Percentiles rank a stretch among this genome's conserved stretches.
phyloP scores from a whole-genome alignment of 1,284 basidiomycete genomes.

The Leucoagaricus sp. region DNA sequence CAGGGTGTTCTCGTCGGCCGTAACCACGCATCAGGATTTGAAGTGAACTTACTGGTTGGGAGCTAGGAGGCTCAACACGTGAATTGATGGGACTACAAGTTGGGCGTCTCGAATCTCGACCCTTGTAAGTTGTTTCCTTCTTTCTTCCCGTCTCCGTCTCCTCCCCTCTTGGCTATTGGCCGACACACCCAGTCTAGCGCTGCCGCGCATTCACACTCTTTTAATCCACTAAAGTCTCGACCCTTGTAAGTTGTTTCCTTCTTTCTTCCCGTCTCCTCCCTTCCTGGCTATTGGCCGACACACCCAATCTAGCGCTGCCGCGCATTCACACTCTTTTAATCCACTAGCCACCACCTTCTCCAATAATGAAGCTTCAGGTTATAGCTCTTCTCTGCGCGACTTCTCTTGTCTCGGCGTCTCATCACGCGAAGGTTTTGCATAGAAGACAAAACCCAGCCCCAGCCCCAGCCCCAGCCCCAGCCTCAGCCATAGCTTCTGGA shows the following conservation, averaged over 20 bases:
- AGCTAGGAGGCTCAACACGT: no score
- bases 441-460: constrained; percentile 21
- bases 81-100: no score
- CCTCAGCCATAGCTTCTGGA: no score
- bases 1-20: no score
- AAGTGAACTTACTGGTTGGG: no score
- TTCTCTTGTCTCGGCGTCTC: constrained; percentile 21
- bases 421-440: constrained; percentile 20
- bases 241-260: background rate
- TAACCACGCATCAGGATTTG: no score
- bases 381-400: constrained; percentile 25
- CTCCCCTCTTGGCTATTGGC: no score
- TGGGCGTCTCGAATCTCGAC: no score
- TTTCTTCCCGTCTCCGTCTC: no score
- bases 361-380: constrained; percentile 29
- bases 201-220: no score
- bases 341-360: constrained; percentile 5
- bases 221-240: background rate
- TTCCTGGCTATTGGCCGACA: background rate
- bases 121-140: no score
- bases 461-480: background rate
- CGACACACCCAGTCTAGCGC: no score
- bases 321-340: constrained; percentile 20
- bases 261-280: constrained; percentile 8
- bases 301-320: constrained; percentile 14